A percentile compares a stretch with the other conserved stretches of the same genome.
These are phyloP conservation scores for Castanea mollissima DNA, from an alignment of 306 rosid species.

Conservation along the genomic window DNA sequence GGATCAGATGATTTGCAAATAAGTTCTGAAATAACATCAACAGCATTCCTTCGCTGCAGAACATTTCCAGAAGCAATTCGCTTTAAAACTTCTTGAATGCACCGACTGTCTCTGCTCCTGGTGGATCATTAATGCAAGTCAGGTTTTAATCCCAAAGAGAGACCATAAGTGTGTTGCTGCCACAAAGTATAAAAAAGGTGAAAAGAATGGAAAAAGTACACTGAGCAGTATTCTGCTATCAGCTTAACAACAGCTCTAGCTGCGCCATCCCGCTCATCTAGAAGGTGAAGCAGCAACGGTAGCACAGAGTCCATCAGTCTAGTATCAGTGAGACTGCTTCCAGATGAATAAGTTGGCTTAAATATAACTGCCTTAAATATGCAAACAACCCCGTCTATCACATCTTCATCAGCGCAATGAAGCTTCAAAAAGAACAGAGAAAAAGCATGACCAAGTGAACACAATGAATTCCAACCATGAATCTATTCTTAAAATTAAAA, in stretches of 20 bases:
- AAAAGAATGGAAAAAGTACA: slow-evolving; percentile 48
- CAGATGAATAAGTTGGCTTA: slow-evolving; percentile 50
- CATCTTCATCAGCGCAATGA: slow-evolving; percentile 65
- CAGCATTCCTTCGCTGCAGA: slow-evolving; percentile 77
- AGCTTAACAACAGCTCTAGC: slow-evolving; percentile 83
- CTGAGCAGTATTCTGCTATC: slow-evolving; percentile 77
- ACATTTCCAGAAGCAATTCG: slow-evolving; percentile 57
- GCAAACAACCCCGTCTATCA: slow-evolving; percentile 58
- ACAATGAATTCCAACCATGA: slow-evolving; percentile 10
- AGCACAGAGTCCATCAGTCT: slow-evolving; percentile 54
- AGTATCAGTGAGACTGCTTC: slow-evolving; percentile 39
- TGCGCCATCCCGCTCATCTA: slow-evolving; percentile 78
- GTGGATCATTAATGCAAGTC: slow-evolving; percentile 29
- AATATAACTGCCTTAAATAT: slow-evolving; percentile 70
- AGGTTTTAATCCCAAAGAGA: slow-evolving; percentile 18
- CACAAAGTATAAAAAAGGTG: slow-evolving; percentile 8
- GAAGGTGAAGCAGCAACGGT: slow-evolving; percentile 64
- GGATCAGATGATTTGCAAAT: slow-evolving; percentile 47
- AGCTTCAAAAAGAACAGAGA: slow-evolving; percentile 48
- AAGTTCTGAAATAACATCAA: slow-evolving; percentile 76
- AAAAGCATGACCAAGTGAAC: slow-evolving; percentile 8
- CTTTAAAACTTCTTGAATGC: slow-evolving; percentile 68
- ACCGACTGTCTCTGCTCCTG: slow-evolving; percentile 64
- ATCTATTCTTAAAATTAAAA: slow-evolving; percentile 6
- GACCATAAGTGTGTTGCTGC: slow-evolving; percentile 1